These are phyloP conservation scores for Cercospora zeae-maydis DNA, from an alignment of 2,329 filamentous ascomycete genomes.

Conservation along the genomic window DNA sequence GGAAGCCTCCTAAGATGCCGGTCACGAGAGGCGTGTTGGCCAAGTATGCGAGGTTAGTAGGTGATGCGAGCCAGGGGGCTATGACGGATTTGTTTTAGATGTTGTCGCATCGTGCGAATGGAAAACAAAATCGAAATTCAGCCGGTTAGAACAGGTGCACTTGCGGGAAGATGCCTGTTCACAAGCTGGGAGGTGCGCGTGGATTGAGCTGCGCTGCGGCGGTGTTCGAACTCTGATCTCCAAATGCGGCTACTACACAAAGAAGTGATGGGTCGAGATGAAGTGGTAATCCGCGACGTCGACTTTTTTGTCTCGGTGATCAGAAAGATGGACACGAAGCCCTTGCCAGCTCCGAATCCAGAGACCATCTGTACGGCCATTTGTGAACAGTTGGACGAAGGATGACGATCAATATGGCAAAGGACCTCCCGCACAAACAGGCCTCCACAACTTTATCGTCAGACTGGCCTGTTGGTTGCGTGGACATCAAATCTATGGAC, in stretches of 20 bases:
- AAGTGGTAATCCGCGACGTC: neutral
- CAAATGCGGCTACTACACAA: neutral
- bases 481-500: neutral
- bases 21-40: conserved; percentile 81
- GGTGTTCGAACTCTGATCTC: neutral
- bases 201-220: neutral
- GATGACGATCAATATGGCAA: neutral
- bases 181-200: neutral
- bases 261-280: neutral
- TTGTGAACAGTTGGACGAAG: neutral
- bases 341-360: neutral
- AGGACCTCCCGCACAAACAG: neutral
- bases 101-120: neutral
- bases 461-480: neutral
- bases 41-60: conserved; percentile 84
- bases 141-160: neutral
- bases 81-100: conserved; percentile 69
- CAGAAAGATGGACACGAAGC: neutral
- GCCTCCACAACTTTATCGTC: neutral
- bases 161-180: neutral
- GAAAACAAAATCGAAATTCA: neutral
- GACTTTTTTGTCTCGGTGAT: neutral
- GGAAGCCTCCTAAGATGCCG: conserved; percentile 66
- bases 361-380: neutral
- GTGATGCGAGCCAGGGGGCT: conserved; percentile 86